phyloP scores from a whole-genome alignment of 495 filamentous ascomycete genomes.

The Gamarada debralockiae region DNA sequence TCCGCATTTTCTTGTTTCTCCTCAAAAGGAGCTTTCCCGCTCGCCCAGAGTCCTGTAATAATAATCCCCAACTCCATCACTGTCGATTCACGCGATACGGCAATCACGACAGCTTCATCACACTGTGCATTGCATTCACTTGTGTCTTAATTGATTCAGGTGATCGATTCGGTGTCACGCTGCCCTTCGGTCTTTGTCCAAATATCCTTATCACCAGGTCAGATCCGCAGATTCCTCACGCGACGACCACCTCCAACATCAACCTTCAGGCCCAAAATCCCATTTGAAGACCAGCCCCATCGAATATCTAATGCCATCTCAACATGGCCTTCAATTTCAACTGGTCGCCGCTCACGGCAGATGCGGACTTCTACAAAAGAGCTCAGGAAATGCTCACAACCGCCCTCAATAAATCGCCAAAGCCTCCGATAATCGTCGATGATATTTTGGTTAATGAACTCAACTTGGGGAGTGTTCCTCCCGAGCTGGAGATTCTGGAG shows the following conservation, averaged over 20 bases:
- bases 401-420: conserved; percentile 95
- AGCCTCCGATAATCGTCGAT: conserved; percentile 98
- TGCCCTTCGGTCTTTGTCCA: too few species aligned
- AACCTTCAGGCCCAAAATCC: background rate
- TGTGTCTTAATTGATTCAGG: conserved; percentile 21
- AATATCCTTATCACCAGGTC: conserved; percentile 20
- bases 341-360: conserved; percentile 97
- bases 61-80: too few species aligned
- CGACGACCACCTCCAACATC: conserved; percentile 11
- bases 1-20: background rate
- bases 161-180: background rate
- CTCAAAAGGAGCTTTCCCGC: too few species aligned
- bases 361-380: conserved; percentile 83
- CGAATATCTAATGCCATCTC: conserved; percentile 29
- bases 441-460: conserved; percentile 98
- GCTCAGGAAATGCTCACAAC: conserved; percentile 92
- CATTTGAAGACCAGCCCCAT: background rate
- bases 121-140: background rate
- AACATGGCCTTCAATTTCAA: conserved; percentile 99
- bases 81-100: background rate
- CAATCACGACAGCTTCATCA: background rate
- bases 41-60: too few species aligned
- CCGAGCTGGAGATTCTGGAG: conserved; percentile 92
- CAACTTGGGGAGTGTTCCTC: conserved; percentile 88
- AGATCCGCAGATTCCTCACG: conserved; percentile 16